These are phyloP conservation scores for Tetrahymena malaccensis DNA, from an alignment of 73 alveolate genomes.

Conservation along the genomic window DNA sequence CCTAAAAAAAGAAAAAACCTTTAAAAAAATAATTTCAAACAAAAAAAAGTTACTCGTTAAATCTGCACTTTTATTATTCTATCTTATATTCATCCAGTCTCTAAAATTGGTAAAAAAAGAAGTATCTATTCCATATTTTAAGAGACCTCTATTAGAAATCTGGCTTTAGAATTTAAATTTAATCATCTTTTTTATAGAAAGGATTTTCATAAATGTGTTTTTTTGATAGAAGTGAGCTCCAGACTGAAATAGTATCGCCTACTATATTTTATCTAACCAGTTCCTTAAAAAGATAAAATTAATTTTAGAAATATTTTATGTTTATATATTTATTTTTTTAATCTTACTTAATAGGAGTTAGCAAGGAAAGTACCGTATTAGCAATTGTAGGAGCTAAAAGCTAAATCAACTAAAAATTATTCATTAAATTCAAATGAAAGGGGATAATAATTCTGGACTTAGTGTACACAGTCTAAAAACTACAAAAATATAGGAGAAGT, in stretches of 20 bases:
- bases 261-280: not conserved
- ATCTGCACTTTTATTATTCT: not conserved
- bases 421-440: slow-evolving; percentile 69
- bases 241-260: not conserved
- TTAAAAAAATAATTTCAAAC: too few relatives aligned
- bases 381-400: slow-evolving; percentile 59
- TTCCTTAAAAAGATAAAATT: not conserved
- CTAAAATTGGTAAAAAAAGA: not conserved
- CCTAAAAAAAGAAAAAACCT: not conserved
- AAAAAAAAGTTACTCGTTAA: not conserved
- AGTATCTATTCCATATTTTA: not conserved
- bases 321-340: not conserved
- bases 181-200: not conserved
- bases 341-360: slow-evolving; percentile 46
- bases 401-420: slow-evolving; percentile 59
- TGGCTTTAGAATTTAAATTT: not conserved
- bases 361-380: slow-evolving; percentile 85
- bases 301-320: not conserved
- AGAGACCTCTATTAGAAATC: not conserved
- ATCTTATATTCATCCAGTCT: not conserved
- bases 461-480: slow-evolving; percentile 82
- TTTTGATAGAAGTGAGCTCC: not conserved
- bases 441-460: slow-evolving; percentile 67
- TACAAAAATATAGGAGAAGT: slow-evolving; percentile 82
- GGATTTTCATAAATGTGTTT: not conserved